phyloP scores from a whole-genome alignment of 2,329 filamentous ascomycete species.

The Fusarium incarnatum region DNA sequence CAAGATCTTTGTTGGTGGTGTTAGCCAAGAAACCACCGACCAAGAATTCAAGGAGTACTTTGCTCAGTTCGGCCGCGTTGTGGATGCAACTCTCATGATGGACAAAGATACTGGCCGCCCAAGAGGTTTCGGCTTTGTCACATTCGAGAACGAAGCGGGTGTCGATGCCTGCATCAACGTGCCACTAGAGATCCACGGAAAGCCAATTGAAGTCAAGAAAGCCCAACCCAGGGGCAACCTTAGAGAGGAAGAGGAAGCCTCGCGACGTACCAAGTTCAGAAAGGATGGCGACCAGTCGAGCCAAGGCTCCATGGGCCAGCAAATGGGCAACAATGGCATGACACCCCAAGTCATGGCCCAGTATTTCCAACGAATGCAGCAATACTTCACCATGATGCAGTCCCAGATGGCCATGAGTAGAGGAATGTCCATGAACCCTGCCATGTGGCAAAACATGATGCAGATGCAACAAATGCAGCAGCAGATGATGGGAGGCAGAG shows the following conservation, averaged over 20 bases:
- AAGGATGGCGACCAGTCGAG: slow-evolving; percentile 62
- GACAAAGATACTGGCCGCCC: slow-evolving; percentile 99
- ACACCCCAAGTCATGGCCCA: slow-evolving; percentile 98
- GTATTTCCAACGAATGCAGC: slow-evolving; percentile 98
- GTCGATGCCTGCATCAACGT: slow-evolving; percentile 90
- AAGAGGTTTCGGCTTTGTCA: slow-evolving; percentile 96
- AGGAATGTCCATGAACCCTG: slow-evolving; percentile 77
- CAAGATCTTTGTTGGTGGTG: slow-evolving; percentile 98
- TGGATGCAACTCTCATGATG: slow-evolving; percentile 99
- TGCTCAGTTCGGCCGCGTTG: slow-evolving; percentile 93
- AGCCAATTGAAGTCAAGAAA: slow-evolving; percentile 98
- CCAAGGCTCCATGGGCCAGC: slow-evolving; percentile 55
- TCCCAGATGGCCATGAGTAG: slow-evolving; percentile 90
- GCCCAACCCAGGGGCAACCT: slow-evolving; percentile 95
- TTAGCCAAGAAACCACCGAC: slow-evolving; percentile 96
- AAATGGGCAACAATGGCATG: slow-evolving; percentile 73
- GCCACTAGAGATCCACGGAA: slow-evolving; percentile 91
- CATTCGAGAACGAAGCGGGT: slow-evolving; percentile 94
- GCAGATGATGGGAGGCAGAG: slow-evolving; percentile 61
- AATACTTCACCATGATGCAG: slow-evolving; percentile 96
- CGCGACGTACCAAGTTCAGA: slow-evolving; percentile 70
- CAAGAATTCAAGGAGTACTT: slow-evolving; percentile 98
- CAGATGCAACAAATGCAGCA: slow-evolving; percentile 78
- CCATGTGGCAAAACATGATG: slow-evolving; percentile 81
- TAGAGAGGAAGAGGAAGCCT: slow-evolving; percentile 86